Base-by-base conservation (phyloP, 805 yeast genomes). In the Pichia deserticola region DNA sequence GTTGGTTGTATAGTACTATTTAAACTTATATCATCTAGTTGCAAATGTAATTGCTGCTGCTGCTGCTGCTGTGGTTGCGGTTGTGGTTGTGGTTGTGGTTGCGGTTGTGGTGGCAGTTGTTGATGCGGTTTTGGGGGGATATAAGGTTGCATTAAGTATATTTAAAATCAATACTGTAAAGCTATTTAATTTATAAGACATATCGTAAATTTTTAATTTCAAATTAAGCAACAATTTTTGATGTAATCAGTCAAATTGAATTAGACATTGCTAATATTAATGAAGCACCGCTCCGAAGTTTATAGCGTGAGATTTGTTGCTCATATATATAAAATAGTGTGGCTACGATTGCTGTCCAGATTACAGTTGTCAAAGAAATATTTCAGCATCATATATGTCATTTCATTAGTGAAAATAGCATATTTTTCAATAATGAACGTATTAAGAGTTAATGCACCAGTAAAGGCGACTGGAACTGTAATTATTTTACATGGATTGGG, bases 401-500 rank as follows among this genome's bases (percentile, higher is more conserved):
- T 11, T 34, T 34, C 13, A 34, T 5, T 34, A 34, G 36, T 12
- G 2, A 34, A 2, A 10, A 34, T 34, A 25, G 32, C 32, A 30
- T 6, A 7, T 7, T 30, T 30, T 30, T 7, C 8, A 3, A 51
- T 53, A 57, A 41, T 61, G 25, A 58, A 67, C 7, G 69, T 70
- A 0, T 55, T 73, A 2, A 62, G 75, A 41, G 59, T 73, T 13
- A 66, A 75, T 8, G 72, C 77, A 5, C 67, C 65, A 20, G 53
- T 54, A 8, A 67, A 70, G 1, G 77, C 82, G 6, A 70, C 81
- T 1, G 84, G 87, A 1, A 81, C 89, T 1, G 70, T 89, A 35
- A 85, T 90, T 27, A 75, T 90, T 52, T 62, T 88, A 48, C 98
- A 93, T 64, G 98, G 99, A 0, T 72, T 92, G 15, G 99, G 99